Conservation (phyloP, 805 yeast species). For the Teunomyces kruisii region DNA sequence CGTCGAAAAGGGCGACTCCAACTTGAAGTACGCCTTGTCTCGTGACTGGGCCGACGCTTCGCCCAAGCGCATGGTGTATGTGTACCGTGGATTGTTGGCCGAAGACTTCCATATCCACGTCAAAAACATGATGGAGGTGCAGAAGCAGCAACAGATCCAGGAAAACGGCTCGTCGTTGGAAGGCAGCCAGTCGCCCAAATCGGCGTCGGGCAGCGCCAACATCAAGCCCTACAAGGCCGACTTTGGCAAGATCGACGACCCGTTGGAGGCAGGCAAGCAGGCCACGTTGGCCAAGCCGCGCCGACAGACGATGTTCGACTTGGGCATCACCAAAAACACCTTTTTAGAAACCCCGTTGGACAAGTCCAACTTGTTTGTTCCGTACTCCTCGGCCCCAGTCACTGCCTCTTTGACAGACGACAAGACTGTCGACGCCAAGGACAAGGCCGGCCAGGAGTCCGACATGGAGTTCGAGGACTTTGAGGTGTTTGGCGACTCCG, state of each 20-base stretch:
- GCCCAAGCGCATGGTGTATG: conserved; percentile 86
- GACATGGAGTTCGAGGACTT: conserved; percentile 51
- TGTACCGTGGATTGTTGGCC: conserved; percentile 74
- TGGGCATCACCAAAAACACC: conserved; percentile 43
- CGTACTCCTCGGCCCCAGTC: conserved; percentile 76
- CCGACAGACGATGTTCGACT: conserved; percentile 54
- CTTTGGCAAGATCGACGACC: conserved; percentile 16
- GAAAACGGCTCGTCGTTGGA: background rate
- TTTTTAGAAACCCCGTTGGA: conserved; percentile 44
- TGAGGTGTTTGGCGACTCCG: conserved; percentile 45
- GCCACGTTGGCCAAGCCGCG: conserved; percentile 39
- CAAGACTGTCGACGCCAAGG: conserved; percentile 5
- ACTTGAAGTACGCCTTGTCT: conserved; percentile 69
- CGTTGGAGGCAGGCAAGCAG: conserved; percentile 38
- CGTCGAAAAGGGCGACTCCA: conserved; percentile 78
- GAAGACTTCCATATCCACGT: conserved; percentile 76
- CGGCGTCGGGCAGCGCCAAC: conserved; percentile 9
- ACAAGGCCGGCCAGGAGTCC: conserved; percentile 24
- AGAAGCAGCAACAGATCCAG: conserved; percentile 26
- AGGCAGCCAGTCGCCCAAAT: conserved; percentile 9
- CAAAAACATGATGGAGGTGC: conserved; percentile 58
- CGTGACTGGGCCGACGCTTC: conserved; percentile 92
- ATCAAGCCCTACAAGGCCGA: conserved; percentile 6
- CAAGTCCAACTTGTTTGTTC: conserved; percentile 52
- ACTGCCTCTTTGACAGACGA: conserved; percentile 57